These are phyloP conservation scores for Stygiomarasmius scandens DNA, from an alignment of 1,284 basidiomycete genomes.

Conservation along the genomic window DNA sequence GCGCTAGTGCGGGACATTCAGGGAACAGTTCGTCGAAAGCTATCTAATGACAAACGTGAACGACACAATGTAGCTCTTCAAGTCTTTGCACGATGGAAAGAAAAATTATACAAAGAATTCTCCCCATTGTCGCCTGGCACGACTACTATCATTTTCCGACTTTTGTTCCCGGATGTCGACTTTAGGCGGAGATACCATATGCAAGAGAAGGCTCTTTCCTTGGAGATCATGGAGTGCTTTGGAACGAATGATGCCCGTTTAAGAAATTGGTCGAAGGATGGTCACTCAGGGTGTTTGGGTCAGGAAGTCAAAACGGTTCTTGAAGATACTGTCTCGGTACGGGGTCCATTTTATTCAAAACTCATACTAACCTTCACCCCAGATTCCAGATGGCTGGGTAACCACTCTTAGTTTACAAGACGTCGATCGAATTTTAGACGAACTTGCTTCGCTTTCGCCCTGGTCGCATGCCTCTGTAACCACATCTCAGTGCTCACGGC, in stretches of 20 bases:
- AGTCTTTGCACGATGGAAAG: slow-evolving; percentile 44
- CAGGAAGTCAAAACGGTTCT: slow-evolving; percentile 56
- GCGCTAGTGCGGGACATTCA: slow-evolving; percentile 46
- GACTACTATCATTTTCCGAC: slow-evolving; percentile 59
- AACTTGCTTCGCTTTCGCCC: slow-evolving; percentile 67
- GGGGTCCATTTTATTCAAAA: neutral
- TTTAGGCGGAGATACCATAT: slow-evolving; percentile 69
- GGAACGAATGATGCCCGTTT: slow-evolving; percentile 45
- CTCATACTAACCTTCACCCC: neutral
- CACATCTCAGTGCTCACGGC: slow-evolving; percentile 18
- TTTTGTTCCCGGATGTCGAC: slow-evolving; percentile 86
- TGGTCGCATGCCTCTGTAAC: slow-evolving; percentile 57
- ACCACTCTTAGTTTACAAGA: slow-evolving; percentile 45
- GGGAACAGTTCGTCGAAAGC: slow-evolving; percentile 25
- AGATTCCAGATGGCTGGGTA: slow-evolving; percentile 26
- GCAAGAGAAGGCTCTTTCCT: slow-evolving; percentile 69
- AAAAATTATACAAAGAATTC: slow-evolving; percentile 41
- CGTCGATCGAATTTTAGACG: slow-evolving; percentile 68
- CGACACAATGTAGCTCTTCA: slow-evolving; percentile 37
- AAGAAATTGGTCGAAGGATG: slow-evolving; percentile 50
- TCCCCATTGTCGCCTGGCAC: slow-evolving; percentile 50
- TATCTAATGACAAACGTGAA: slow-evolving; percentile 17
- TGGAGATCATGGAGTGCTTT: slow-evolving; percentile 54
- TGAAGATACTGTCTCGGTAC: slow-evolving; percentile 36
- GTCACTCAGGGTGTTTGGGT: slow-evolving; percentile 70